Conservation (phyloP, 2,329 filamentous ascomycete species). For the Exophiala viscosa region DNA sequence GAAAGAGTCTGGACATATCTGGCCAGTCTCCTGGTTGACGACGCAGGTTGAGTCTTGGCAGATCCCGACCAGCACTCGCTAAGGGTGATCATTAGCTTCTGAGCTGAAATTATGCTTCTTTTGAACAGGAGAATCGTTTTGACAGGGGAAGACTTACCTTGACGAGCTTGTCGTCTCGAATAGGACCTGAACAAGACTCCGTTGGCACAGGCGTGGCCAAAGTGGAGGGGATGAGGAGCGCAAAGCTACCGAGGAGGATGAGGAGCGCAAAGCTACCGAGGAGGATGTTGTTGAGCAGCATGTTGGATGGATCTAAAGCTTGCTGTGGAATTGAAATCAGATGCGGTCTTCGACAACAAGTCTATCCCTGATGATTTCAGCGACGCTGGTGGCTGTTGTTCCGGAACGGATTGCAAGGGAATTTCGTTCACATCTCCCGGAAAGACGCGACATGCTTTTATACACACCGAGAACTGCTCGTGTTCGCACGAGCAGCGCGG, state of each 20-base stretch:
- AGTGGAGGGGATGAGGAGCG: constrained; percentile 4
- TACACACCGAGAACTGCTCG: too few relatives aligned
- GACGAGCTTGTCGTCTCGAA: constrained; percentile 8
- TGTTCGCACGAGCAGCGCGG: too few relatives aligned
- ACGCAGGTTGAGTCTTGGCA: constrained; percentile 11
- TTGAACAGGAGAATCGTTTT: neutral
- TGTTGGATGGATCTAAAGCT: neutral
- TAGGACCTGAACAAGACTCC: neutral
- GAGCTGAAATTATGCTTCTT: too few relatives aligned
- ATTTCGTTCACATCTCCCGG: too few relatives aligned
- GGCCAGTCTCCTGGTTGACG: constrained; percentile 2
- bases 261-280: constrained; percentile 9
- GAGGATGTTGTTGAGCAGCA: constrained; percentile 8
- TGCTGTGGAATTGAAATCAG: neutral
- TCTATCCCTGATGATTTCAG: too few relatives aligned
- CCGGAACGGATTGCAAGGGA: too few relatives aligned
- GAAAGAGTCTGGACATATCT: constrained; percentile 7
- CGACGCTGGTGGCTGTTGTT: too few relatives aligned
- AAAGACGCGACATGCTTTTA: too few relatives aligned
- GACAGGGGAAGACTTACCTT: constrained; percentile 2
- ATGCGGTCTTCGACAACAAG: neutral
- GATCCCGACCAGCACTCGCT: constrained; percentile 1
- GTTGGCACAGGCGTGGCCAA: constrained; percentile 5
- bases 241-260: constrained; percentile 6
- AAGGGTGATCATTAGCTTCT: neutral